These are phyloP conservation scores for Bathelium albidoporum DNA, from an alignment of 495 filamentous ascomycete genomes.

Conservation along the genomic window DNA sequence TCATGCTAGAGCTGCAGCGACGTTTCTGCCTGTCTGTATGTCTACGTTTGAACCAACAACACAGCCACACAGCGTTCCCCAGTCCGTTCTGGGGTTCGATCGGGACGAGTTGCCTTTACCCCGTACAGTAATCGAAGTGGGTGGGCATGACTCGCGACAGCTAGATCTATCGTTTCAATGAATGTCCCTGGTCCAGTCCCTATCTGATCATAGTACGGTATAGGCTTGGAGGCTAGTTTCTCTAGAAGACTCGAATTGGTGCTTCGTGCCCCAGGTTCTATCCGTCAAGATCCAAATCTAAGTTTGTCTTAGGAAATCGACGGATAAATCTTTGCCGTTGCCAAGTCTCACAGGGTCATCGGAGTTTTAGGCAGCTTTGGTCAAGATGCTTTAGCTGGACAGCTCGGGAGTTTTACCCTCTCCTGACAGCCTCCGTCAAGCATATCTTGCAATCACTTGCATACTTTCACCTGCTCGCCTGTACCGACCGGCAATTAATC, in stretches of 20 bases:
- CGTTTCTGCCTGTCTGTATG: too few relatives aligned
- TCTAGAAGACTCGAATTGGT: background rate
- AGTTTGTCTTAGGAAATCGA: background rate
- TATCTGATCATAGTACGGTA: background rate
- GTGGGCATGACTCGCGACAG: background rate
- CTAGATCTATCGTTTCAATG: constrained; percentile 5
- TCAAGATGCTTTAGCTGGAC: too few relatives aligned
- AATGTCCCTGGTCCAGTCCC: background rate
- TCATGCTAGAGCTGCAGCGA: too few relatives aligned
- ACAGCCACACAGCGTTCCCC: background rate
- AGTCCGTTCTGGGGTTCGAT: background rate
- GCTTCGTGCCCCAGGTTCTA: background rate
- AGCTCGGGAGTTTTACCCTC: too few relatives aligned
- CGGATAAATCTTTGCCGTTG: constrained; percentile 1
- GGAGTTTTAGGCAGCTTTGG: too few relatives aligned
- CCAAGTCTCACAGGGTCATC: too few relatives aligned
- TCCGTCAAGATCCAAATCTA: background rate
- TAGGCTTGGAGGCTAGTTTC: background rate
- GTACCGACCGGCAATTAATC: too few relatives aligned
- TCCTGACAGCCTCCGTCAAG: too few relatives aligned
- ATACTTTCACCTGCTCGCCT: too few relatives aligned
- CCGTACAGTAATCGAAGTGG: background rate
- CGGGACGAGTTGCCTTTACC: background rate
- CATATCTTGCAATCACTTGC: too few relatives aligned
- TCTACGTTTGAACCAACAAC: too few relatives aligned